Conservation (phyloP, 225 moss, liverwort and hornwort genomes). For the Straminergon stramineum region DNA sequence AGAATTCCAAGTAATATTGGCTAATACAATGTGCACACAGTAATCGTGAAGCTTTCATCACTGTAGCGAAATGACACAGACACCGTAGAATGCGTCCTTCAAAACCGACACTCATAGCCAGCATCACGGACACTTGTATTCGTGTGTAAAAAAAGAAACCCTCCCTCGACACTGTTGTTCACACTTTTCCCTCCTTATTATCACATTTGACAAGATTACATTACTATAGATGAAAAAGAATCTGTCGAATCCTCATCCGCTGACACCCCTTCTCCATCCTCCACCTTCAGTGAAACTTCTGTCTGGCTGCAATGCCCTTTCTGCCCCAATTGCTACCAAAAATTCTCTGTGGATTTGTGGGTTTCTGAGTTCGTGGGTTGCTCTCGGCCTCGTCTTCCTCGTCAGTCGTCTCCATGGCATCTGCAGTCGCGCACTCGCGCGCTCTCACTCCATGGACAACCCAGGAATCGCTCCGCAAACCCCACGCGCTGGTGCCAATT, state of each 20-base stretch:
- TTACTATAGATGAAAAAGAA: not conserved
- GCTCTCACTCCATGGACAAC: not conserved
- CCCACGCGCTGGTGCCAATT: not conserved
- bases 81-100: not conserved
- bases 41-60: not conserved
- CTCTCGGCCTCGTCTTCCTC: not conserved
- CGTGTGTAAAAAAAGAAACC: not conserved
- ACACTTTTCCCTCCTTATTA: not conserved
- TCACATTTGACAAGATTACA: not conserved
- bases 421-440: conserved; percentile 15
- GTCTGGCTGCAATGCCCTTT: not conserved
- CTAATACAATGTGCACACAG: too few species aligned
- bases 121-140: not conserved
- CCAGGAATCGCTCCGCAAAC: not conserved
- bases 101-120: not conserved
- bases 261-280: not conserved
- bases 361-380: not conserved
- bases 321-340: not conserved
- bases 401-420: conserved; percentile 7
- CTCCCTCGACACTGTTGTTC: not conserved
- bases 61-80: not conserved
- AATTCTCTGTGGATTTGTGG: not conserved
- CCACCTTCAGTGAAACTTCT: not conserved
- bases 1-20: not conserved
- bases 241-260: conserved; percentile 5